Evolutionary conservation across 169 alveolate genomes (phyloP).

Genomic region (Eimeria praecox): DNA sequence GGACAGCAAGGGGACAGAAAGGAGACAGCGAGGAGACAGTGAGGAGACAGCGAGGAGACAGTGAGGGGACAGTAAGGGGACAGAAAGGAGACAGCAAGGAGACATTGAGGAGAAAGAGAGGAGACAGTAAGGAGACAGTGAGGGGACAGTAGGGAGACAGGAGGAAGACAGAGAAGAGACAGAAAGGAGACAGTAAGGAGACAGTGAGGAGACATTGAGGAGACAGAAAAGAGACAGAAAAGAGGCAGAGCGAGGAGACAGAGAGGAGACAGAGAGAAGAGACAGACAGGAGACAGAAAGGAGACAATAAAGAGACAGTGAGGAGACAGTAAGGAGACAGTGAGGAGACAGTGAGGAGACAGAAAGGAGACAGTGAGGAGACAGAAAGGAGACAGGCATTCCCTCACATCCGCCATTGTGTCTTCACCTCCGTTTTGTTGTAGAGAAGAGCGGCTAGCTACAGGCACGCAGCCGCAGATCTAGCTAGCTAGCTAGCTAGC

Average conservation of each 20-base stretch:
- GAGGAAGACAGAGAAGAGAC: not conserved
- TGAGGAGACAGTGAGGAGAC: not conserved
- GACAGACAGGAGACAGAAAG: not conserved
- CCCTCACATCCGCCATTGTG: no score
- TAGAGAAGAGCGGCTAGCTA: no score
- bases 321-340: not conserved
- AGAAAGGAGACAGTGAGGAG: not conserved
- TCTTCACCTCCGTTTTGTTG: no score
- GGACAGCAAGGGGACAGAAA: not conserved
- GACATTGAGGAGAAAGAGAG: not conserved
- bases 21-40: not conserved
- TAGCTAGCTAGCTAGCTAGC: no score
- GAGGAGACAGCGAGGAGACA: not conserved
- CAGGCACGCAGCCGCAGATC: no score
- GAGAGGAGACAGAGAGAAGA: no score
- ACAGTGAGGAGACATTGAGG: not conserved
- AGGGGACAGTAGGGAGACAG: no score
- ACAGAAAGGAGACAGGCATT: not conserved
- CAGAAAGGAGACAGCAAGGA: not conserved
- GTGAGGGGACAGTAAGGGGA: not conserved
- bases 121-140: no score
- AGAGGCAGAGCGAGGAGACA: no score
- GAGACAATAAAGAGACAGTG: not conserved
- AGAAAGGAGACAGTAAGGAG: not conserved
- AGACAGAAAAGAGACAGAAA: no score